These are phyloP conservation scores for Sporothrix humicola DNA, from an alignment of 2,329 filamentous ascomycete species.

Conservation along the genomic window DNA sequence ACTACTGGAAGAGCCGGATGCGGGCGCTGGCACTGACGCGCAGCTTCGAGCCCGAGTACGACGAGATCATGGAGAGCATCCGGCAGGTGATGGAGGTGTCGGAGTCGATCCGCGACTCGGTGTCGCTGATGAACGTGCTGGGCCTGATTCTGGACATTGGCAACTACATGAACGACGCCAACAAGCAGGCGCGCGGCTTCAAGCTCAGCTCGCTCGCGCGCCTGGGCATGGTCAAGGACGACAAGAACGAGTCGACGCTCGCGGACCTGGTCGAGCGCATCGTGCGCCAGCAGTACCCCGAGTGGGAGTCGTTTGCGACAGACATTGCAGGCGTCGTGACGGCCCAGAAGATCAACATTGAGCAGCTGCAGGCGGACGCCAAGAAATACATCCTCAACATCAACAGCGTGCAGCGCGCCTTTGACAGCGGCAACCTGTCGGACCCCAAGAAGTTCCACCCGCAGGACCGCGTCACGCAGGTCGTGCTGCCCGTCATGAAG, in stretches of 20 bases:
- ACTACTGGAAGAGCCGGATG: constrained; percentile 99
- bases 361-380: constrained; percentile 85
- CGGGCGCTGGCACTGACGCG: constrained; percentile 83
- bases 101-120: constrained; percentile 87
- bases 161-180: constrained; percentile 99
- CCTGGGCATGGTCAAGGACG: constrained; percentile 97
- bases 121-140: constrained; percentile 93
- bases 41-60: constrained; percentile 86
- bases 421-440: constrained; percentile 92
- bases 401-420: constrained; percentile 87
- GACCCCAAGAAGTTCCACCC: constrained; percentile 98
- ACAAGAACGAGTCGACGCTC: constrained; percentile 96
- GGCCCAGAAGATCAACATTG: constrained; percentile 91
- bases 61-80: constrained; percentile 85
- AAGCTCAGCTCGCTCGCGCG: constrained; percentile 93
- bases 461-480: constrained; percentile 88
- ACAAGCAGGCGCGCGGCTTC: constrained; percentile 97
- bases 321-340: constrained; percentile 82
- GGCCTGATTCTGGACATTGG: constrained; percentile 96
- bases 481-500: constrained; percentile 94
- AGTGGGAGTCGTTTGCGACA: constrained; percentile 87
- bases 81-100: constrained; percentile 85
- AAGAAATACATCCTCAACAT: constrained; percentile 94
- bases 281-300: constrained; percentile 92
- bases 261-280: constrained; percentile 96